Conservation (phyloP, 305 asterid genomes). For the Caryopteris hybrid region DNA sequence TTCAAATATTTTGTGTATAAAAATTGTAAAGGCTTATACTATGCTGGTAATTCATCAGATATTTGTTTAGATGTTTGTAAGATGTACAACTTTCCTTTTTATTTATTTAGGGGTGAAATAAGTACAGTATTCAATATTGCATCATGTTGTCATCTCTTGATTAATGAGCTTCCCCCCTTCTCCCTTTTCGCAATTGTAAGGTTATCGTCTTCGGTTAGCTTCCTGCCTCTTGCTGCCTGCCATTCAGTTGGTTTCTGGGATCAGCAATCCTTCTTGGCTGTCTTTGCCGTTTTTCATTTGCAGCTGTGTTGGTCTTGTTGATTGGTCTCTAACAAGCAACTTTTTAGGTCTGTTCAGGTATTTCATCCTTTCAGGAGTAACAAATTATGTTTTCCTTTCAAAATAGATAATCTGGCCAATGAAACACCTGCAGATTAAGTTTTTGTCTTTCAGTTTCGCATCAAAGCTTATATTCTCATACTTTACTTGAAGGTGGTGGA, state of each 20-base stretch:
- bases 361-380: conserved; percentile 26
- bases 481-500: conserved; percentile 83
- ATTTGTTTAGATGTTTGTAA: neutral
- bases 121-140: neutral
- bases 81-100: neutral
- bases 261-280: conserved; percentile 93
- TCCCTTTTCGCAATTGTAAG: conserved; percentile 35
- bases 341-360: conserved; percentile 95
- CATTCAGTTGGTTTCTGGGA: conserved; percentile 79
- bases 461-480: conserved; percentile 35
- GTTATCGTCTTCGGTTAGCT: conserved; percentile 75
- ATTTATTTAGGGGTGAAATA: neutral
- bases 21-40: too few relatives aligned
- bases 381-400: conserved; percentile 1
- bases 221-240: conserved; percentile 83
- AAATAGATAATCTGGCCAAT: neutral
- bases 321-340: conserved; percentile 91
- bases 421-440: conserved; percentile 6
- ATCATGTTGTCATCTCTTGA: conserved; percentile 12
- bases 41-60: neutral
- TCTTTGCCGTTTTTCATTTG: conserved; percentile 84
- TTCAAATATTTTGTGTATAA: too few relatives aligned
- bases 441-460: conserved; percentile 26
- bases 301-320: conserved; percentile 91
- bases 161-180: neutral